Percentiles rank a stretch among this genome's conserved stretches.
These are phyloP conservation scores for Candida albicans DNA, from an alignment of 1,139 yeast species.

Conservation along the genomic window DNA sequence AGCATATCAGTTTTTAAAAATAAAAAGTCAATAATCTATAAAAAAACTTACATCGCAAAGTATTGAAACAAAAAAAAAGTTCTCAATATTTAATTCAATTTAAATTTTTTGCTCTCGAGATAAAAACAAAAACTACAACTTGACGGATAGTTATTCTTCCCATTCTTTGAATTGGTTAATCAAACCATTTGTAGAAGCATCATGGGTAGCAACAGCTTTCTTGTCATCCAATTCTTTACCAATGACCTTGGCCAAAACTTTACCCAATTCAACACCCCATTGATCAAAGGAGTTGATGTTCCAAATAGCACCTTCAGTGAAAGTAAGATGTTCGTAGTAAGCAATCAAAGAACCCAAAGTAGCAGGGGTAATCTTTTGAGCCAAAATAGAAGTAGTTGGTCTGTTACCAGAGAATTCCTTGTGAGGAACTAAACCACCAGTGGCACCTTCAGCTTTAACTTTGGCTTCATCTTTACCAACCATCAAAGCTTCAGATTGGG, in stretches of 20 bases:
- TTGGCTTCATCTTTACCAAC: conserved; percentile 87
- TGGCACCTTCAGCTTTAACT: conserved; percentile 88
- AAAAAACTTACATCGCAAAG: too few species aligned
- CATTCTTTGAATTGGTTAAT: conserved; percentile 93
- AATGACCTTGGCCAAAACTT: conserved; percentile 93
- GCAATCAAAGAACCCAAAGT: conserved; percentile 94
- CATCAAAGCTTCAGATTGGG: conserved; percentile 97
- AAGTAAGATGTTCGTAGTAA: conserved; percentile 94
- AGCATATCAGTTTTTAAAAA: too few species aligned
- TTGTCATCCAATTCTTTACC: conserved; percentile 78
- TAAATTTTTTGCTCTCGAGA: too few species aligned
- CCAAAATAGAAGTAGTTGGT: conserved; percentile 96
- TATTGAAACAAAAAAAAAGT: too few species aligned
- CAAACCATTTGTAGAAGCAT: conserved; percentile 85
- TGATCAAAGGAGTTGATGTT: conserved; percentile 98
- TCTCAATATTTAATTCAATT: too few species aligned
- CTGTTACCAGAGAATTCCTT: conserved; percentile 96
- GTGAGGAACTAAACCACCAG: conserved; percentile 86
- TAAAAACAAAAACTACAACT: conserved; percentile 4
- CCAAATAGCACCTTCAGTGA: conserved; percentile 99
- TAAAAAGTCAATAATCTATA: too few species aligned
- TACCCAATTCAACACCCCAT: conserved; percentile 99
- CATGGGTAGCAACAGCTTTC: conserved; percentile 65
- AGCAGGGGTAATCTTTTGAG: conserved; percentile 95
- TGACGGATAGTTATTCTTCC: conserved; percentile 38